phyloP scores from a whole-genome alignment of 305 asterid genomes.

The Fraxinus velutina region DNA sequence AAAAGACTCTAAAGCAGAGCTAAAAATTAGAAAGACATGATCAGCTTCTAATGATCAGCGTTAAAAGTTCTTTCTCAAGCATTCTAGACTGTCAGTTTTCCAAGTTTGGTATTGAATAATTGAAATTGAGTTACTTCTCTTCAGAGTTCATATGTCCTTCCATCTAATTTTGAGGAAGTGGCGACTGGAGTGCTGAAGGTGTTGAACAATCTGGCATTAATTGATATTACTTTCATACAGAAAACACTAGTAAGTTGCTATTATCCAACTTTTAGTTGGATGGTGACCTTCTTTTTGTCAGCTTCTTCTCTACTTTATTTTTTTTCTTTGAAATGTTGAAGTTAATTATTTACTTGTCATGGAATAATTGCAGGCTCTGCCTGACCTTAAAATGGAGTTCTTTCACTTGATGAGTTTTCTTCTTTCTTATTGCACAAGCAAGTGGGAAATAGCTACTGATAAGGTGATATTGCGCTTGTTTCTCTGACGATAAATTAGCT shows the following conservation, averaged over 20 bases:
- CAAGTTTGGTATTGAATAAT: constrained; percentile 18
- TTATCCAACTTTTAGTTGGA: constrained; percentile 14
- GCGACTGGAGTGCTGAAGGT: constrained; percentile 94
- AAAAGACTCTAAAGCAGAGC: not conserved
- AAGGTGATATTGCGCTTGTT: constrained; percentile 52
- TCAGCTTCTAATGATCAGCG: not conserved
- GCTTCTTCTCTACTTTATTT: constrained; percentile 17
- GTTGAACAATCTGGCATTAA: constrained; percentile 88
- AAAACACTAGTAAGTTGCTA: constrained; percentile 72
- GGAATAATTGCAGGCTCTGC: constrained; percentile 67
- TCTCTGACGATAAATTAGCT: constrained; percentile 12
- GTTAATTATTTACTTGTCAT: constrained; percentile 17
- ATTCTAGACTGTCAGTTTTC: constrained; percentile 2
- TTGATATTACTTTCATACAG: constrained; percentile 83
- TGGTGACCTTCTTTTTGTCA: constrained; percentile 3
- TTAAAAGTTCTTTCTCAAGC: not conserved
- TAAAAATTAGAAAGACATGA: not conserved
- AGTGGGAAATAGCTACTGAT: constrained; percentile 81
- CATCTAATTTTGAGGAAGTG: constrained; percentile 95
- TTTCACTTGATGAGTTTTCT: constrained; percentile 94
- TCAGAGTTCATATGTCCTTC: constrained; percentile 76
- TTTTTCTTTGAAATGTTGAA: constrained; percentile 2
- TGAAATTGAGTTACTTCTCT: constrained; percentile 27
- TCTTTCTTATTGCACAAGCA: constrained; percentile 89
- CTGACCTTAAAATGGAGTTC: constrained; percentile 95